Base-by-base conservation (phyloP, 192 early-diverging fungal species). In the Umbelopsis sp. region DNA sequence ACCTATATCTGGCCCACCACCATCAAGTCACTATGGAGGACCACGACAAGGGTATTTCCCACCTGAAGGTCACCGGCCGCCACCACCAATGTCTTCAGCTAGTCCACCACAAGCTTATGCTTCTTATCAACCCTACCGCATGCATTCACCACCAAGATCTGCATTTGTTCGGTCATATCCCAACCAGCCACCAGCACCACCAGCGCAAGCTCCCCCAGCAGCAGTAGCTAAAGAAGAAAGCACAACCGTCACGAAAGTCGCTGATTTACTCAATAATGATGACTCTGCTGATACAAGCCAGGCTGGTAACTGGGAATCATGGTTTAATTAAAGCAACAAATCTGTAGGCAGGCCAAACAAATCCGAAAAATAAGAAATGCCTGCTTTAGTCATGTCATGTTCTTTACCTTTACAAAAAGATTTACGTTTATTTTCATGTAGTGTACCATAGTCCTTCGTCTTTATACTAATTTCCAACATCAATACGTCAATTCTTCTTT, bases 211-310 rank as follows among this genome's bases (percentile, higher is more conserved):
- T n/a, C 37, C 35, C 13, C 21, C 51, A 50, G 33, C 8, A 52
- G 30, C 50, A 4, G 35, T 22, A 16, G 16, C 37, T 2, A n/a
- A 25, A 4, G 33, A 35, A 33, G 55, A 61, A 61, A 18, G 22
- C 21, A 67, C 64, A 25, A 53, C 61, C 0, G 74, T 78, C 16
- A 78, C 76, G 3, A 72, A 70, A 48, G 76, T 78, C 18, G 67
- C 76, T 49, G 76, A 78, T 51, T 55, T 78, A 58, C 67, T 78
- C 22, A 78, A 78, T 51, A 78, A 69, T 58, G 76, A 78, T 61
- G 76, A 78, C 44, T 67, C 76, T 23, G 46, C 76, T 49, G 71
- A 78, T 33, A 61, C 76, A 48, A 72, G 47, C 30, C 68, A 78
- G 41, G 23, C 55, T 61, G 55, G 55, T 61, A 73, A 68, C 49